Evolutionary conservation across 331 rosid species (phyloP).

Genomic region (Dryas integrifolia): DNA sequence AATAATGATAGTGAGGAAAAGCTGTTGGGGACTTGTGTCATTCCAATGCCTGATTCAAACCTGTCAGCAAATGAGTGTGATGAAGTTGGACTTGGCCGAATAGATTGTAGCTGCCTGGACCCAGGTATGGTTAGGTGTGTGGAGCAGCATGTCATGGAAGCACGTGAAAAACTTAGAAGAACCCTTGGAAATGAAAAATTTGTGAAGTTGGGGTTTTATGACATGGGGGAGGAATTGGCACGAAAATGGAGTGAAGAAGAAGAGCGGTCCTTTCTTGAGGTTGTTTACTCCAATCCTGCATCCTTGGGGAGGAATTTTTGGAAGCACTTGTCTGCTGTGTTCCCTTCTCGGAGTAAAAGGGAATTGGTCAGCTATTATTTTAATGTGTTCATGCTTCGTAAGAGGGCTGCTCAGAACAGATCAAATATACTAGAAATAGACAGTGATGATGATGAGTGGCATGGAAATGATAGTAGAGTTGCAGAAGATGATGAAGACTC

Average conservation of each 20-base stretch:
- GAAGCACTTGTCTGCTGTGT: constrained; percentile 41
- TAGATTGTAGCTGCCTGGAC: constrained; percentile 41
- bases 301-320: constrained; percentile 51
- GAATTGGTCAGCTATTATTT: constrained; percentile 54
- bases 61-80: background rate
- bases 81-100: constrained; percentile 32
- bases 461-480: constrained; percentile 23
- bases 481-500: constrained; percentile 50
- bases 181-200: constrained; percentile 46
- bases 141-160: constrained; percentile 42
- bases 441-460: constrained; percentile 67
- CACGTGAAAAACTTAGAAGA: constrained; percentile 36
- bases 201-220: constrained; percentile 49
- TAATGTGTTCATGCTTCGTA: constrained; percentile 54
- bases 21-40: constrained; percentile 44
- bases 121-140: constrained; percentile 47
- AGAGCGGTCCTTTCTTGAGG: constrained; percentile 44
- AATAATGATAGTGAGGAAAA: constrained; percentile 32
- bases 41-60: constrained; percentile 37
- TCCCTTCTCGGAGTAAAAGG: constrained; percentile 42
- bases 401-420: constrained; percentile 51
- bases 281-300: constrained; percentile 45
- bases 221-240: constrained; percentile 55
- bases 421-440: constrained; percentile 40
- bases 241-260: constrained; percentile 54